These are phyloP conservation scores for Diaporthe batatas DNA, from an alignment of 2,329 filamentous ascomycete genomes.

Conservation along the genomic window DNA sequence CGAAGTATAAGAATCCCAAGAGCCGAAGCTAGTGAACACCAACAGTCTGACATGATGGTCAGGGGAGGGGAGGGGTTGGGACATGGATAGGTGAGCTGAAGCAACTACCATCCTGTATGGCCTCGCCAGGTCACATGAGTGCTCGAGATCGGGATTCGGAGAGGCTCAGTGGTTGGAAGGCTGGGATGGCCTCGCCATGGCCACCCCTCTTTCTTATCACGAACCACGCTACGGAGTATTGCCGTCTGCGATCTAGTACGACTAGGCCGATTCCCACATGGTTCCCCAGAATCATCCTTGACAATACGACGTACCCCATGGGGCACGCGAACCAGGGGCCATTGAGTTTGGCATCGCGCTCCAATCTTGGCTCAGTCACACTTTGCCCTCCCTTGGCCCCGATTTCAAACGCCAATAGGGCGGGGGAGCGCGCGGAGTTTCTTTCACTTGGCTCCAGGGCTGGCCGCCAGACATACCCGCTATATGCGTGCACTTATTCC, in stretches of 20 bases:
- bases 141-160: constrained; percentile 19
- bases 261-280: constrained; percentile 30
- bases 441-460: constrained; percentile 25
- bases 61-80: background rate
- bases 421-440: constrained; percentile 13
- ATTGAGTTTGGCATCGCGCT: constrained; percentile 24
- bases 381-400: constrained; percentile 6
- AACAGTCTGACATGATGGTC: constrained; percentile 2
- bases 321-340: constrained; percentile 21
- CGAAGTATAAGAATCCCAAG: constrained; percentile 24
- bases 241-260: constrained; percentile 19
- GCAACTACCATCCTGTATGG: background rate
- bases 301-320: constrained; percentile 31
- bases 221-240: constrained; percentile 20
- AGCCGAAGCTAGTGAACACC: constrained; percentile 1
- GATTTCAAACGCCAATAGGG: constrained; percentile 9
- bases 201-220: constrained; percentile 14
- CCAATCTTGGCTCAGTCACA: constrained; percentile 20
- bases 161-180: background rate
- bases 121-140: constrained; percentile 14
- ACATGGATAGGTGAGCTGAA: constrained; percentile 15
- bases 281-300: constrained; percentile 29
- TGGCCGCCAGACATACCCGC: background rate
- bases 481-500: constrained; percentile 25
- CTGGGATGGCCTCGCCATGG: constrained; percentile 27